Evolutionary conservation across 2,329 filamentous ascomycete species (phyloP), one percentile per base, ranked within the genome.

Genomic region (Aspergillus sp.): DNA sequence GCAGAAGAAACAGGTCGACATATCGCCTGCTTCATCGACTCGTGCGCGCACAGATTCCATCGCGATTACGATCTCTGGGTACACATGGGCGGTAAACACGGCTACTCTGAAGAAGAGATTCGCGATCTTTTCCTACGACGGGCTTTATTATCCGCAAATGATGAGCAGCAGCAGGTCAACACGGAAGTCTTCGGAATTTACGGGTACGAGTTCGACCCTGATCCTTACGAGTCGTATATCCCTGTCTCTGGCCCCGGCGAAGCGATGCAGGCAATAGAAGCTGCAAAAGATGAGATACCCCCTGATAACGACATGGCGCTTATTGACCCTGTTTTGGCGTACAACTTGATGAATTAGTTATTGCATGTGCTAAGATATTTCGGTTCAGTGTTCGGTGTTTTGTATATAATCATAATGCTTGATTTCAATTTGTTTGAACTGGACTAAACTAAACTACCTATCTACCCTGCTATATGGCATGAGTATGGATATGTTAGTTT

Each of bases 31-130:
- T 60, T 79, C 5, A 60, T 76, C 17, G 56, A 65, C 3, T 62
- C 61, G 5, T 85, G 82, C 58, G 63, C 66, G n/a, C 68, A 74
- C 55, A 72, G 74, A 41, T 84, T 84, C 66, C 72, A 73, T 49
- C 73, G 77, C 41, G 75, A 80, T 33, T 78, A 79, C 52, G 79
- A 84, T 58, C 68, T 83, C 3, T 74, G 76, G 53, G 64, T 75
- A 5, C 82, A 85, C 57, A 70, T 81, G 66, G 73, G 67, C 49
- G 67, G 70, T 46, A 70, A 69, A 30, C 73, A 76, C 41, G 53
- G 55, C 10, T 64, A 60, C 43, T 56, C 60, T 3, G 67, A 70
- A 45, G 67, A 70, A 27, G 66, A 71, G 41, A 66, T 70, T 13
- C 67, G 69, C 22, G 60, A 63, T 20, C 47, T 71, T 4, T 71